These are phyloP conservation scores for Aspergillus sp. DNA, from an alignment of 2,329 filamentous ascomycete genomes.

Conservation along the genomic window DNA sequence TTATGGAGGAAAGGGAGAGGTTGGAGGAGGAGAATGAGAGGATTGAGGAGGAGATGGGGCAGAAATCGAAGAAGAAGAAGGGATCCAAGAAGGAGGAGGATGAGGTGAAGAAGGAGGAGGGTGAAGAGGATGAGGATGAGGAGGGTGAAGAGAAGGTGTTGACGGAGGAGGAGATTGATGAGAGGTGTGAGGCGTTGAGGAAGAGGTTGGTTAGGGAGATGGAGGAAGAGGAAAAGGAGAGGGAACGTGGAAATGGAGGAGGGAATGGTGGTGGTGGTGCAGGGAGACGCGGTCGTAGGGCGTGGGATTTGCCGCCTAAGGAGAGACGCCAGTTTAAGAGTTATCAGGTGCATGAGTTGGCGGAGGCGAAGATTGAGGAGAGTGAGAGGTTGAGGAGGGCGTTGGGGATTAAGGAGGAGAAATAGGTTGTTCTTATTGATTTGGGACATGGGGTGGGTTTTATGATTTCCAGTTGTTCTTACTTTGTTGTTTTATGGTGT, in stretches of 20 bases:
- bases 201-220: constrained; percentile 56
- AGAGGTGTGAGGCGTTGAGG: constrained; percentile 41
- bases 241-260: constrained; percentile 8
- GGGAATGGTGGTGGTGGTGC: constrained; percentile 11
- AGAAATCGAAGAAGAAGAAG: constrained; percentile 39
- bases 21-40: constrained; percentile 76
- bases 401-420: constrained; percentile 79
- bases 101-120: constrained; percentile 7
- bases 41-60: constrained; percentile 62
- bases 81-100: constrained; percentile 12
- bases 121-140: constrained; percentile 35
- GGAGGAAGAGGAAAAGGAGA: constrained; percentile 15
- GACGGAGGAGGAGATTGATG: constrained; percentile 52
- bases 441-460: not conserved
- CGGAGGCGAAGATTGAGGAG: constrained; percentile 94
- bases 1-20: constrained; percentile 84
- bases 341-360: constrained; percentile 94
- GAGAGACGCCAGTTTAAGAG: constrained; percentile 67
- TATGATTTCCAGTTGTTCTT: too few species aligned
- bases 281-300: constrained; percentile 27
- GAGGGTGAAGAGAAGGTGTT: constrained; percentile 61
- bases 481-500: not conserved
- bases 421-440: not conserved
- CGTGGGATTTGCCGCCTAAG: constrained; percentile 23
- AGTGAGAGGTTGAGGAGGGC: constrained; percentile 84